These are phyloP conservation scores for Septoria petroselini DNA, from an alignment of 2,329 filamentous ascomycete genomes.

Conservation along the genomic window DNA sequence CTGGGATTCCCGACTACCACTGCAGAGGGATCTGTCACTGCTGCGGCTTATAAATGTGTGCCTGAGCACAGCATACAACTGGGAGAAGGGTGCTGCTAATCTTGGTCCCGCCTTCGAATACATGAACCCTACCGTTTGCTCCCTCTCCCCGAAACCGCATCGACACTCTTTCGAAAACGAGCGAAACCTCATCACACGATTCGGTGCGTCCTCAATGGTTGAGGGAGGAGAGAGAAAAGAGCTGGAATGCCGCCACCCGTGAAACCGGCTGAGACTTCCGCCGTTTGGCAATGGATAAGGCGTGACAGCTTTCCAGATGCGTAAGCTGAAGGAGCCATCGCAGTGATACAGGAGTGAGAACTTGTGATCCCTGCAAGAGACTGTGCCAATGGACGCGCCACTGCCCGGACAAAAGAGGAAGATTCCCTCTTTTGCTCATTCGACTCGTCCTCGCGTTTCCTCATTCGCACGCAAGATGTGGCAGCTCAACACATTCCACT, in stretches of 20 bases:
- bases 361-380: neutral
- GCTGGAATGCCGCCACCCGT: slow-evolving; percentile 11
- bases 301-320: neutral
- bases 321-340: neutral
- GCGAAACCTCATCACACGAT: neutral
- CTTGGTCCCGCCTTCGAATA: neutral
- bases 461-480: neutral
- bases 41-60: neutral
- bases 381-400: slow-evolving; percentile 2
- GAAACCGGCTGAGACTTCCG: slow-evolving; percentile 15
- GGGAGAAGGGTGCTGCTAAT: neutral
- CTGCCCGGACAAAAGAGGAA: slow-evolving; percentile 1
- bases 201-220: too few relatives aligned
- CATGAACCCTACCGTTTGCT: neutral
- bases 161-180: neutral
- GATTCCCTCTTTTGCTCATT: neutral
- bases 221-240: neutral
- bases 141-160: neutral
- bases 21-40: slow-evolving; percentile 4
- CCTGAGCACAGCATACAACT: slow-evolving; percentile 1
- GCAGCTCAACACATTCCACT: neutral
- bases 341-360: slow-evolving; percentile 3
- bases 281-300: slow-evolving; percentile 12
- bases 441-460: neutral
- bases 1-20: slow-evolving; percentile 9